Base-by-base conservation (phyloP, 331 rosid species). In the Acacia pycnantha region DNA sequence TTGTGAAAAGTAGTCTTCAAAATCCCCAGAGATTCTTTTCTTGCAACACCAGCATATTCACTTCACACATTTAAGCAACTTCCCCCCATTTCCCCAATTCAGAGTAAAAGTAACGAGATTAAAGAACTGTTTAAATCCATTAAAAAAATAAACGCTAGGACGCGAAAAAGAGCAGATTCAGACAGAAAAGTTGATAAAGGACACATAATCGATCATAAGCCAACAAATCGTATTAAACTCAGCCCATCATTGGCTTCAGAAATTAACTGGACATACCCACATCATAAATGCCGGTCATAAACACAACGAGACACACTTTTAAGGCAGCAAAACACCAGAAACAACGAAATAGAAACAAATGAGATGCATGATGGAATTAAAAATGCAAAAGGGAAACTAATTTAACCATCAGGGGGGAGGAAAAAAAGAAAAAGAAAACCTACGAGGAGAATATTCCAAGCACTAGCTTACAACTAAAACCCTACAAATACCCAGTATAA, bases 371-470 rank as follows among this genome's bases (percentile, higher is more conserved):
- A 33, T 51, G 62, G 61, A 76, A 76, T 26, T 2, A 41, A 48
- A 58, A 76, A 65, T 3, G 12, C 33, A 24, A 22, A 64, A 46
- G 33, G 33, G 61, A 19, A 54, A 77, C 13, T 12, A 75, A 22
- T 75, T 53, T n/a, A 54, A 71, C 12, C 74, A 74, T 29, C 37
- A 43, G 22, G 58, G 18, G 5, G n/a, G n/a, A n/a, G n/a, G n/a
- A n/a, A 14, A 14, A 48, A 48, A 46, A 11, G 2, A 56, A 4
- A 4, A 3, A 18, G 26, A 48, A 48, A 84, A 81, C 84, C 83
- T 73, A 74, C 4, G 37, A 74, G 29, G 77, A 44, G 71, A 80
- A 80, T 46, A 44, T 64, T 72, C 62, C 73, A 73, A 73, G 13
- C 53, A 62, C 79, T 11, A 74, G 33, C 31, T 35, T 40, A 74